phyloP scores from a whole-genome alignment of 2,329 filamentous ascomycete species.

The Ilyonectria destructans region DNA sequence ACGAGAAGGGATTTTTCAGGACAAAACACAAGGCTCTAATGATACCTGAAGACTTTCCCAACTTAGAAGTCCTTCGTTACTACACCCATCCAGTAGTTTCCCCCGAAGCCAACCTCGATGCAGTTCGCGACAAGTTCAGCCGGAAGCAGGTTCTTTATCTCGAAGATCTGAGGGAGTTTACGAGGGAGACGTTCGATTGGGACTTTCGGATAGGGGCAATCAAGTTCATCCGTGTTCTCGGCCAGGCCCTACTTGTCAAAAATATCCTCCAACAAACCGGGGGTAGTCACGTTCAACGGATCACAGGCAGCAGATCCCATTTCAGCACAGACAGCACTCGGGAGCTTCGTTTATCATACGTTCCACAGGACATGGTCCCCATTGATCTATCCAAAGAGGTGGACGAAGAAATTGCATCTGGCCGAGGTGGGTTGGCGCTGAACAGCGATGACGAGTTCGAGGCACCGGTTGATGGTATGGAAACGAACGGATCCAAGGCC shows the following conservation, averaged over 20 bases:
- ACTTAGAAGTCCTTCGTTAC: conserved; percentile 83
- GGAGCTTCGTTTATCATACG: conserved; percentile 85
- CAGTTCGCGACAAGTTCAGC: conserved; percentile 47
- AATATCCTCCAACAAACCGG: conserved; percentile 60
- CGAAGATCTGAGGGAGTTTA: conserved; percentile 79
- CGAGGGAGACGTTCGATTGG: conserved; percentile 90
- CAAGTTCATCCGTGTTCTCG: conserved; percentile 87
- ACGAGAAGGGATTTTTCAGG: conserved; percentile 86
- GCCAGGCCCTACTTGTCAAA: conserved; percentile 81
- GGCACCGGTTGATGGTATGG: conserved; percentile 54
- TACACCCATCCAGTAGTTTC: conserved; percentile 93
- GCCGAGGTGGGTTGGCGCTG: conserved; percentile 71
- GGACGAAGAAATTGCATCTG: conserved; percentile 70
- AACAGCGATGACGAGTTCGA: conserved; percentile 78
- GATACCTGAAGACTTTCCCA: conserved; percentile 88
- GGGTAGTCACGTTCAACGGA: conserved; percentile 72
- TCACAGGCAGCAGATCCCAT: conserved; percentile 80
- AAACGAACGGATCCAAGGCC: conserved; percentile 50
- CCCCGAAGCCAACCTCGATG: conserved; percentile 63
- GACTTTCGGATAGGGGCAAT: conserved; percentile 82
- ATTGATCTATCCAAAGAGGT: conserved; percentile 83
- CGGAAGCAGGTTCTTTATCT: conserved; percentile 49
- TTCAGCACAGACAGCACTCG: conserved; percentile 81
- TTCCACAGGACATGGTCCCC: conserved; percentile 83
- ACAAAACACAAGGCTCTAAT: conserved; percentile 80